Base-by-base conservation (phyloP, 2,329 filamentous ascomycete species). In the Sclerotinia glacialis region DNA sequence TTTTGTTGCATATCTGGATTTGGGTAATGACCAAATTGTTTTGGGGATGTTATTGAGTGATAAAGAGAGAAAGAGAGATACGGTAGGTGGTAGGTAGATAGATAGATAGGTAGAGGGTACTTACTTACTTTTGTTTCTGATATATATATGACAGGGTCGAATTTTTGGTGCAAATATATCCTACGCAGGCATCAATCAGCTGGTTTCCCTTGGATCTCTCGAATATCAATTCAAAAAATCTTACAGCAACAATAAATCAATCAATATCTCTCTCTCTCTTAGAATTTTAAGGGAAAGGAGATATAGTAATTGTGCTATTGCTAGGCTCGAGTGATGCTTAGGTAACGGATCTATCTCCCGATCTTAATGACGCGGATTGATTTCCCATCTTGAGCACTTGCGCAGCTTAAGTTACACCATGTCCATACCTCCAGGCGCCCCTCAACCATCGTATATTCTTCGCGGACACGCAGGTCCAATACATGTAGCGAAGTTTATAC, bases 401-500 rank as follows among this genome's bases (percentile, higher is more conserved):
- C 14, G 16, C 40, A n/a, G 0, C 12, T n/a, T 21, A 31, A 37
- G n/a, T n/a, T n/a, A 9, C 42, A 47, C 5, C 44, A 76, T 75
- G 74, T 68, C 73, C 52, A 59, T 72, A 34, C 72, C 73, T 16
- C 71, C 74, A 23, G 71, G 73, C 37, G 56, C 56, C 18, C 63
- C 63, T 26, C 74, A 75, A 61, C 75, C 76, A 47, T 68, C 73
- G 11, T 77, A 89, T 76, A 87, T 98, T 67, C 85, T 99, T 47
- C 90, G 95, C 70, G 95, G 95, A 63, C 95, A 98, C 80, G 84
- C 86, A 65, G 84, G 90, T 0, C 88, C 92, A 70, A 88, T 97
- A 58, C 93, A 97, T 76, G 85, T 87, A 26, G 83, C 93, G 5
- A 80, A 84, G 63, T 94, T 98, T 75, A 82, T 92, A 71, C 83